phyloP scores from a whole-genome alignment of 176 grass and related monocot genomes.

The Oryza australiensis region DNA sequence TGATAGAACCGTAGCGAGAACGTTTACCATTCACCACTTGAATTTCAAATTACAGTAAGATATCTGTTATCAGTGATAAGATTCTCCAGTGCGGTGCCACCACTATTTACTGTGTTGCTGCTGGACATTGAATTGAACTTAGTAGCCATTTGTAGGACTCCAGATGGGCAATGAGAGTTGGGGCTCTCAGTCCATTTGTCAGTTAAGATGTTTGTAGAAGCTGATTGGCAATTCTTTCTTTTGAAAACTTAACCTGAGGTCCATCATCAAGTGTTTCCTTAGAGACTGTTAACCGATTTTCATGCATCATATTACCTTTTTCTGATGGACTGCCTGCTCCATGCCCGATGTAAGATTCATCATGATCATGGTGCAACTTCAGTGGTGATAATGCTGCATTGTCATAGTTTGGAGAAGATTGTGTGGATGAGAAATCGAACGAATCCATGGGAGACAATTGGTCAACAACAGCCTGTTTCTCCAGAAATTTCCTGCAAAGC shows the following conservation, averaged over 20 bases:
- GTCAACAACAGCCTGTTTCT: too few species aligned
- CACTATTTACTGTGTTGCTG: slow-evolving; percentile 42
- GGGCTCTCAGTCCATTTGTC: slow-evolving; percentile 47
- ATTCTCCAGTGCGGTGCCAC: slow-evolving; percentile 51
- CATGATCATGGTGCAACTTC: too few species aligned
- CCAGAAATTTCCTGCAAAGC: too few species aligned
- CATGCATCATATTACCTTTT: slow-evolving; percentile 7
- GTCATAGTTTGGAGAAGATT: too few species aligned
- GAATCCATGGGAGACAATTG: too few species aligned
- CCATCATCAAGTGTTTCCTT: slow-evolving; percentile 80
- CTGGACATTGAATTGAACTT: slow-evolving; percentile 54
- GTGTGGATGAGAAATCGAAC: too few species aligned
- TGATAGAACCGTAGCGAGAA: too few species aligned
- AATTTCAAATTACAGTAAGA: too few species aligned
- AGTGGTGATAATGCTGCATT: too few species aligned
- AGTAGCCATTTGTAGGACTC: slow-evolving; percentile 48
- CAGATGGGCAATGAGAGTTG: slow-evolving; percentile 50
- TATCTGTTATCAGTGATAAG: slow-evolving; percentile 31
- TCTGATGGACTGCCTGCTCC: too few species aligned
- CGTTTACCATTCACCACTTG: too few species aligned
- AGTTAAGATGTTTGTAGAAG: slow-evolving; percentile 43
- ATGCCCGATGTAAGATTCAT: too few species aligned
- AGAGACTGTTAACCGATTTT: slow-evolving; percentile 45
- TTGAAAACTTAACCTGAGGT: slow-evolving; percentile 78
- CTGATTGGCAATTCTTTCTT: slow-evolving; percentile 48